These are phyloP conservation scores for Moesziomyces parantarcticus DNA, from an alignment of 1,284 basidiomycete species.

Conservation along the genomic window DNA sequence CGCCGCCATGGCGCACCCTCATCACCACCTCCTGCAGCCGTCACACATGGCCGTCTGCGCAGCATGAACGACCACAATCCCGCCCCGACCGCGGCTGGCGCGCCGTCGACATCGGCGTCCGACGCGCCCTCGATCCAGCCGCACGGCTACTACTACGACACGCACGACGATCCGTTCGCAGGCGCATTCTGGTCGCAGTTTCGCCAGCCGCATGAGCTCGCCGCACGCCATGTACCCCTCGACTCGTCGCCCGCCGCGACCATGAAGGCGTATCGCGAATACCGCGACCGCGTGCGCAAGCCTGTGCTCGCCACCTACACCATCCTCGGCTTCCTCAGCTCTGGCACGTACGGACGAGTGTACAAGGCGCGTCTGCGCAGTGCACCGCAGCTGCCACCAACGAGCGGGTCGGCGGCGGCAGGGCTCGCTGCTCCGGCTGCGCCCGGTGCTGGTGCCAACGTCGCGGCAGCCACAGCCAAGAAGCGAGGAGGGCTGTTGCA, in stretches of 20 bases:
- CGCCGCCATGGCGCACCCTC: not conserved
- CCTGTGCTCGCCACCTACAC: slow-evolving; percentile 73
- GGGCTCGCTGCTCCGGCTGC: not conserved
- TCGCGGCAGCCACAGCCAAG: slow-evolving; percentile 6
- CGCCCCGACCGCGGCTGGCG: not conserved
- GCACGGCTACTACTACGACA: slow-evolving; percentile 27
- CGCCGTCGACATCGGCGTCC: not conserved
- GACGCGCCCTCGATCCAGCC: slow-evolving; percentile 3
- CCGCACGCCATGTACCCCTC: slow-evolving; percentile 30
- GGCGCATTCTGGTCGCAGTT: slow-evolving; percentile 46
- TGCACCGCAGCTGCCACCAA: not conserved
- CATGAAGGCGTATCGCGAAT: slow-evolving; percentile 62
- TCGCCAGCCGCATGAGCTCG: slow-evolving; percentile 35
- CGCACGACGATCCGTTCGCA: slow-evolving; percentile 31
- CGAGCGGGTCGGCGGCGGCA: not conserved
- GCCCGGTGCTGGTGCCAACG: not conserved
- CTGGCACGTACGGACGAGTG: slow-evolving; percentile 95
- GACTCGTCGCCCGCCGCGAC: slow-evolving; percentile 40
- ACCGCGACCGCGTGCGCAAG: slow-evolving; percentile 50
- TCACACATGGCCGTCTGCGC: not conserved
- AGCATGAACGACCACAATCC: slow-evolving; percentile 1
- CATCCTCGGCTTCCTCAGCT: slow-evolving; percentile 96
- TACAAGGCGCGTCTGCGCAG: slow-evolving; percentile 83
- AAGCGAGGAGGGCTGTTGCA: slow-evolving; percentile 25
- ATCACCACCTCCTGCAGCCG: not conserved